Evolutionary conservation across 306 rosid species (phyloP), one percentile per base, ranked within the genome.

Genomic region (Ormosia emarginata): DNA sequence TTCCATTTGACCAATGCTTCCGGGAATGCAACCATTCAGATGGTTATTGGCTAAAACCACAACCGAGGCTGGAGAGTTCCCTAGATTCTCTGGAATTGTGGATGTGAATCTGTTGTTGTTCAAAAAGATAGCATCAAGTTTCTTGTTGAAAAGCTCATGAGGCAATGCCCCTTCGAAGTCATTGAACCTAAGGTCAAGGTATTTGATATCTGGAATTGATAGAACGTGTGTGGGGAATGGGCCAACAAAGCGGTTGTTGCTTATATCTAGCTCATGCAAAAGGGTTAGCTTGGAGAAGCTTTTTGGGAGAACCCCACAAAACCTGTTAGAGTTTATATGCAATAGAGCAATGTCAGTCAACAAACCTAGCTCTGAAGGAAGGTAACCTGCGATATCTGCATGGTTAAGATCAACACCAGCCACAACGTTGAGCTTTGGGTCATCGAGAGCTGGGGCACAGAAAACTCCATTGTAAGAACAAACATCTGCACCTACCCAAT

Each of bases 221-320:
- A 93, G 71, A 50, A 95, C 85, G 0, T 83, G 85, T 0, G 2
- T 7, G 0, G 98, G 98, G 74, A 95, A 95, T 2, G 11, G n/a
- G 0, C 98, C 98, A 1, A 90, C 98, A 8, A 95, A 91, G 0
- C 97, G 90, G 73, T 95, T 95, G 81, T 93, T 95, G 71, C 98
- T 95, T 0, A 91, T 18, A 53, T 95, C 98, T 0, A 91, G 17
- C 79, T 95, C 98, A 3, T 41, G 30, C 56, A 95, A 76, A 6
- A 93, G 82, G 24, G 0, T 81, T 0, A 95, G 75, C 33, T 81
- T 89, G 6, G 74, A 61, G 52, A 93, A 87, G 70, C 88, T 91
- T 2, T 77, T n/a, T 3, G 98, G 97, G 8, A 95, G 62, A 30
- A 93, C 30, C 2, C 98, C 97, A 11, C 97, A 95, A 32, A 93